A percentile compares a stretch with the other conserved stretches of the same genome.
Conservation (phyloP, 495 filamentous ascomycete genomes). For the Bacidia gigantensis region DNA sequence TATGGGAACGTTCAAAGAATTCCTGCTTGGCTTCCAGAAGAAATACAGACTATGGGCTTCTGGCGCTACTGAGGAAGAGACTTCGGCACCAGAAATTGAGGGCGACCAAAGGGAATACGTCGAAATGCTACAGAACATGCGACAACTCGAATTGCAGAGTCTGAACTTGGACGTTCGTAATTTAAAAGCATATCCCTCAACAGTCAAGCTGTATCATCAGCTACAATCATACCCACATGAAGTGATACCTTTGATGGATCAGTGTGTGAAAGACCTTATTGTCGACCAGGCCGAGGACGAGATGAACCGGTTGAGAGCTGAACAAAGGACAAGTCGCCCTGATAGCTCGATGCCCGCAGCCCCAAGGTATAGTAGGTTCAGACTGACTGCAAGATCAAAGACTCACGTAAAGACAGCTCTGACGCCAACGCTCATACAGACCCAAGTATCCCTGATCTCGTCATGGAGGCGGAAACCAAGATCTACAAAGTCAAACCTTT, state of each 20-base stretch:
- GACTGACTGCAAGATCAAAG: no score
- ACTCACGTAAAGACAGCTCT: slow-evolving; percentile 28
- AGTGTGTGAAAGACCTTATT: slow-evolving; percentile 83
- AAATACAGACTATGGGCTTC: slow-evolving; percentile 89
- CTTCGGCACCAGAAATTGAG: slow-evolving; percentile 41
- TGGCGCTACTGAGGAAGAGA: slow-evolving; percentile 66
- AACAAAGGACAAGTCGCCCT: slow-evolving; percentile 30
- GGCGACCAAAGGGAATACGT: slow-evolving; percentile 65
- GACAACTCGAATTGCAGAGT: slow-evolving; percentile 63
- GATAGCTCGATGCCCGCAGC: slow-evolving; percentile 60
- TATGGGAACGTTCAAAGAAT: slow-evolving; percentile 74
- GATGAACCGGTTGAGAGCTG: slow-evolving; percentile 53
- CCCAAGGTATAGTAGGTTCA: slow-evolving; percentile 30
- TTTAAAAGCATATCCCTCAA: slow-evolving; percentile 84
- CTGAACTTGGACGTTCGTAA: slow-evolving; percentile 83
- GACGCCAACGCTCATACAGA: slow-evolving; percentile 40
- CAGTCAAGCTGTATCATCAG: slow-evolving; percentile 89
- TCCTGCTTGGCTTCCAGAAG: slow-evolving; percentile 72
- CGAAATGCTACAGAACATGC: slow-evolving; percentile 78
- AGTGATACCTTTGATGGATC: slow-evolving; percentile 94
- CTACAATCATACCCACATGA: slow-evolving; percentile 84
- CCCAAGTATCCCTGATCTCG: slow-evolving; percentile 42
- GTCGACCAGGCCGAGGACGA: slow-evolving; percentile 73
- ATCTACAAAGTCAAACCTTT: slow-evolving; percentile 79
- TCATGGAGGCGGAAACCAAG: slow-evolving; percentile 52